Evolutionary conservation across 495 filamentous ascomycete species (phyloP).

Genomic region (Schizothecium vesticola): DNA sequence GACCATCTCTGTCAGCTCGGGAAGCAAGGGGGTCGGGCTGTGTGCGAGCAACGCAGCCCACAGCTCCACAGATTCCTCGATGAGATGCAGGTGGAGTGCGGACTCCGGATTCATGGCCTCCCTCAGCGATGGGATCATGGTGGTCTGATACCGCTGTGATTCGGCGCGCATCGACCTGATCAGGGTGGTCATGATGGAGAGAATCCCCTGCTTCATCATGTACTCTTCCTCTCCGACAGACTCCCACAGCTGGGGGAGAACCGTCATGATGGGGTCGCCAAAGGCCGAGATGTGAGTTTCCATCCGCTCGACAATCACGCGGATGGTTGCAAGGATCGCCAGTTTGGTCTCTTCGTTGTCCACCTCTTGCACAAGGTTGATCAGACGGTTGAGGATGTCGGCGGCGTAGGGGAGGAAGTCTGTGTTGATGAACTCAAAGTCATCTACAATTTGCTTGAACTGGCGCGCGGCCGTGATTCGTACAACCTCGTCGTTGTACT

Average conservation of each 20-base stretch:
- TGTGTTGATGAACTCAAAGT: constrained; percentile 70
- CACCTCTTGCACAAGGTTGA: constrained; percentile 74
- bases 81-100: constrained; percentile 72
- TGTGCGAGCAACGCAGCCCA: constrained; percentile 74
- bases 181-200: constrained; percentile 74
- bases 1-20: constrained; percentile 61
- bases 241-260: constrained; percentile 82
- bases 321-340: constrained; percentile 76
- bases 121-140: constrained; percentile 72
- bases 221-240: constrained; percentile 72
- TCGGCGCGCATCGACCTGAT: constrained; percentile 72
- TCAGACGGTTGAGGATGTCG: constrained; percentile 59
- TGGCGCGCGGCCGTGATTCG: constrained; percentile 85
- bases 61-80: constrained; percentile 88
- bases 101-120: constrained; percentile 75
- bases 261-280: constrained; percentile 70
- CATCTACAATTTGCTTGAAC: constrained; percentile 69
- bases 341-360: constrained; percentile 81
- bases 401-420: constrained; percentile 69
- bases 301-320: constrained; percentile 71
- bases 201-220: constrained; percentile 80
- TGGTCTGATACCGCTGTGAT: constrained; percentile 62
- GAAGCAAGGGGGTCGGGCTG: constrained; percentile 58
- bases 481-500: constrained; percentile 84
- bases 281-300: constrained; percentile 69